Conservation (phyloP, 1,139 yeast genomes). For the Entelexis sorbosivorans region DNA sequence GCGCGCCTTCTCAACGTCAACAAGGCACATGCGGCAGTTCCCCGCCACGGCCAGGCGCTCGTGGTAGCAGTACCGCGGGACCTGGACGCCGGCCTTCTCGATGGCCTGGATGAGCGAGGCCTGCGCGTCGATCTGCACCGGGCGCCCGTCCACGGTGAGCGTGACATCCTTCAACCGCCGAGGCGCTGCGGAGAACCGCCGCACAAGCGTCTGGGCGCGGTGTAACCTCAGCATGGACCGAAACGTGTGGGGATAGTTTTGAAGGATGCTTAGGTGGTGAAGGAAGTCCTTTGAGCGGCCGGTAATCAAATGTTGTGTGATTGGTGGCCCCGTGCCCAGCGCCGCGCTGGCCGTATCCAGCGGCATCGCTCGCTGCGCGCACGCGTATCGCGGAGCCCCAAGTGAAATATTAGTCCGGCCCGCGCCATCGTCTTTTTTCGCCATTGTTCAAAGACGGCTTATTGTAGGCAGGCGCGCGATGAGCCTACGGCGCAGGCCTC, state of each 20-base stretch:
- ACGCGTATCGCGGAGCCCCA: background rate
- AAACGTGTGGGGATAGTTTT: background rate
- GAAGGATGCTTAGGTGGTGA: conserved; percentile 6
- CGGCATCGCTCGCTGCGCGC: background rate
- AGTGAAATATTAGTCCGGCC: background rate
- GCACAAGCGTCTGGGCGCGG: conserved; percentile 15
- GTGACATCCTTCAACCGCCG: conserved; percentile 41
- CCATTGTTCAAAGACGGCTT: conserved; percentile 23
- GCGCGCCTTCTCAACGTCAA: conserved; percentile 82
- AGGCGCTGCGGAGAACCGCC: conserved; percentile 16
- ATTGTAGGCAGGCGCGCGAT: conserved; percentile 21
- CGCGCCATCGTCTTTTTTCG: background rate
- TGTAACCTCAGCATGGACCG: conserved; percentile 16
- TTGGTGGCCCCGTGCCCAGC: conserved; percentile 7
- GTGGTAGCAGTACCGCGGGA: conserved; percentile 86
- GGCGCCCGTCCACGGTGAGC: conserved; percentile 67
- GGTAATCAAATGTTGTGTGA: conserved; percentile 9
- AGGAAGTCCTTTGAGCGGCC: background rate
- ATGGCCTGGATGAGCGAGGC: conserved; percentile 86
- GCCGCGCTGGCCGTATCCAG: background rate
- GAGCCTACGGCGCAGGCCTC: conserved; percentile 21
- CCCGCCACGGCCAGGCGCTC: conserved; percentile 90
- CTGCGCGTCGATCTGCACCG: conserved; percentile 73
- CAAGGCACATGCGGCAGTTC: conserved; percentile 89
- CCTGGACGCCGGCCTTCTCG: conserved; percentile 78